phyloP scores from a whole-genome alignment of 805 yeast genomes.

The Yamadazyma sp. region DNA sequence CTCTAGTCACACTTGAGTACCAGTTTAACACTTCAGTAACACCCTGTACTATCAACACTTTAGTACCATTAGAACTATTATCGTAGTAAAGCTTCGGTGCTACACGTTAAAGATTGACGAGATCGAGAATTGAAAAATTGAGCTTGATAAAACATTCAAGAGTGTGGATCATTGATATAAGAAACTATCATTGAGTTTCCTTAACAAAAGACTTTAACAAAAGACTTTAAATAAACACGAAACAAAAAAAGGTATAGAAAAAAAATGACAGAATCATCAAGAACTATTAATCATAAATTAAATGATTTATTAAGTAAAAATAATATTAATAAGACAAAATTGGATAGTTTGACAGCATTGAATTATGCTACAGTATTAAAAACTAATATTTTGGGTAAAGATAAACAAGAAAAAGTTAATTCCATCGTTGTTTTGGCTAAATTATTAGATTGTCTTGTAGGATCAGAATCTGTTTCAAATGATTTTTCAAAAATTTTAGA shows the following conservation, averaged over 20 bases:
- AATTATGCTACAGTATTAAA: conserved; percentile 36
- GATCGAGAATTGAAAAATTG: too few species aligned
- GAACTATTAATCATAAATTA: conserved; percentile 42
- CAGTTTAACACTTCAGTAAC: too few species aligned
- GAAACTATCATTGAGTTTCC: too few species aligned
- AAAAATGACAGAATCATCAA: conserved; percentile 36
- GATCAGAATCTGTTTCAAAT: conserved; percentile 31
- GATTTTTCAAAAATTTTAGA: conserved; percentile 36
- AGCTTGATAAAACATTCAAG: too few species aligned
- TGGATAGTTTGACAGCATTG: conserved; percentile 32
- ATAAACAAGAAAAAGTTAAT: conserved; percentile 49
- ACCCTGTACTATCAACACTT: too few species aligned
- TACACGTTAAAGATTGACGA: too few species aligned
- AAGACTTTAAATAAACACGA: too few species aligned
- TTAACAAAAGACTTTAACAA: too few species aligned
- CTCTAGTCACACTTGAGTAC: too few species aligned
- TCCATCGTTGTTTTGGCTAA: conserved; percentile 53
- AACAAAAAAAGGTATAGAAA: background rate
- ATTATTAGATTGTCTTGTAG: conserved; percentile 38
- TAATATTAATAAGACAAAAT: conserved; percentile 24
- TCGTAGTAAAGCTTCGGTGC: too few species aligned
- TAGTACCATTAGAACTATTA: too few species aligned
- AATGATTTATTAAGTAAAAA: conserved; percentile 40
- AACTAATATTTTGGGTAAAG: conserved; percentile 42
- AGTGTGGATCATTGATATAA: too few species aligned